Percentiles rank a stretch among this genome's conserved stretches.
Evolutionary conservation across 352 stramenopile species (phyloP).

Genomic region (Pythium diclinum): DNA sequence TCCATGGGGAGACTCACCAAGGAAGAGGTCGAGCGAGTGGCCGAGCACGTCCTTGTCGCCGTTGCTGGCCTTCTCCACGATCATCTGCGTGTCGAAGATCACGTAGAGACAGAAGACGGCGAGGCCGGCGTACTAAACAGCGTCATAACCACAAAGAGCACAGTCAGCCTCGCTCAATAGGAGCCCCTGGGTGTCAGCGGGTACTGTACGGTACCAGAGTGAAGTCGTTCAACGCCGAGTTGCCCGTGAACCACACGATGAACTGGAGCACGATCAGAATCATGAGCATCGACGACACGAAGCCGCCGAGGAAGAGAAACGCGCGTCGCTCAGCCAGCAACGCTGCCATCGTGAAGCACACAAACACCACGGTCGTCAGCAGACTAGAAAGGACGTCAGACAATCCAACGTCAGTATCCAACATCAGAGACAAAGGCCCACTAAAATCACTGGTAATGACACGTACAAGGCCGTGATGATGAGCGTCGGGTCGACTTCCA

Average conservation of each 20-base stretch:
- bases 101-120: conserved; percentile 85
- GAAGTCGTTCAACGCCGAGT: conserved; percentile 42
- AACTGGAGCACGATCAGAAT: conserved; percentile 43
- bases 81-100: conserved; percentile 87
- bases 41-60: conserved; percentile 77
- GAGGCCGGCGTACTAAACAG: conserved; percentile 66
- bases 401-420: not conserved
- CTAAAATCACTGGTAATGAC: not conserved
- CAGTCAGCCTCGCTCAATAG: not conserved
- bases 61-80: conserved; percentile 79
- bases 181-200: not conserved
- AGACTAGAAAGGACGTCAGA: conserved; percentile 21
- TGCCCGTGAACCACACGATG: conserved; percentile 59
- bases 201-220: conserved; percentile 47
- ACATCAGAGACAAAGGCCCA: not conserved
- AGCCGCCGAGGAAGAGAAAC: conserved; percentile 76
- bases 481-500: conserved; percentile 67
- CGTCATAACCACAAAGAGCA: not conserved
- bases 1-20: conserved; percentile 53
- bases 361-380: conserved; percentile 71
- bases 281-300: conserved; percentile 61
- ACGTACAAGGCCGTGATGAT: conserved; percentile 69
- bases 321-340: conserved; percentile 64
- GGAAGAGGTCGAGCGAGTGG: conserved; percentile 80
- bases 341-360: conserved; percentile 75